Conservation (phyloP, 371 early-diverging fungal species). For the Apophysomyces ossiformis region DNA sequence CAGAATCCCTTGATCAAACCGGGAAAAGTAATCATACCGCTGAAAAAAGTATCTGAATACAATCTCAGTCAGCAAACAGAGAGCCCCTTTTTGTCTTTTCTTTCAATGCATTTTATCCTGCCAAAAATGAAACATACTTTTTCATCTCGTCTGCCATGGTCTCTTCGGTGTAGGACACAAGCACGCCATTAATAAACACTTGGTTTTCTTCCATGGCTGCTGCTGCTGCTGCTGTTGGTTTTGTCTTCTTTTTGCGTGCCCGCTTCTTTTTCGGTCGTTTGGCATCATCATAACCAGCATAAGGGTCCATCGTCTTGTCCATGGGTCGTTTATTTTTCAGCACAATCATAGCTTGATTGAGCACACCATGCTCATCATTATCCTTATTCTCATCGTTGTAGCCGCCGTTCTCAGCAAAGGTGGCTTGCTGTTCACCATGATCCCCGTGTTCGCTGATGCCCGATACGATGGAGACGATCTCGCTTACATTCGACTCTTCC, state of each 20-base stretch:
- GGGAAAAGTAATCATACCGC: conserved; percentile 80
- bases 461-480: too few species aligned
- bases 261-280: conserved; percentile 16
- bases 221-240: not conserved
- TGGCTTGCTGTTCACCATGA: not conserved
- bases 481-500: too few species aligned
- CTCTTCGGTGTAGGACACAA: conserved; percentile 33
- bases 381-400: not conserved
- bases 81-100: too few species aligned
- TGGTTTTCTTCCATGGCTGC: not conserved
- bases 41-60: conserved; percentile 82
- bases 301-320: conserved; percentile 14
- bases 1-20: conserved; percentile 83
- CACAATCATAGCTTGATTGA: not conserved
- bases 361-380: not conserved
- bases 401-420: not conserved
- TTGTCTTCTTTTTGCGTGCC: conserved; percentile 13
- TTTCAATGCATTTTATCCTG: too few species aligned
- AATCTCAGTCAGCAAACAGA: too few species aligned
- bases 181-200: conserved; percentile 26
- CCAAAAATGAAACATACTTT: conserved; percentile 22
- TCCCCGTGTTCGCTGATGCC: not conserved
- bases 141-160: conserved; percentile 33
- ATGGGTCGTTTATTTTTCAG: conserved; percentile 8
- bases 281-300: conserved; percentile 15